Evolutionary conservation across 192 early-diverging fungal species (phyloP), one percentile per base, ranked within the genome.

Genomic region (Entomortierella lignicola): DNA sequence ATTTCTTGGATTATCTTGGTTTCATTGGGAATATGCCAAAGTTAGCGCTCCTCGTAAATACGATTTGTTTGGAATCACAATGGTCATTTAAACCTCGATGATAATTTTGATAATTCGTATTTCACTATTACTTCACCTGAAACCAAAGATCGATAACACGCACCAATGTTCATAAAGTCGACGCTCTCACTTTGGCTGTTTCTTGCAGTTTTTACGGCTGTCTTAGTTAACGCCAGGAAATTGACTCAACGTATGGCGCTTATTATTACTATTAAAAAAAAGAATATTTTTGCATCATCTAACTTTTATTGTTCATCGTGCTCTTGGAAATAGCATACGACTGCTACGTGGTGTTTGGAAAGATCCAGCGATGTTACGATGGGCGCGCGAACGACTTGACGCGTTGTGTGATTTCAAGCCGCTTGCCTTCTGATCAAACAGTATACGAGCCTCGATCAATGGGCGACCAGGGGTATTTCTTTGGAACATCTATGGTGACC

Each of bases 361-460:
- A 44, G 27, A 67, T 67, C n/a, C 65, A 57, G 17, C 34, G 65
- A 21, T 58, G 65, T 29, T 68, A 68, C 25, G 42, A 69, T 27
- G 57, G 67, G 29, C 37, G 27, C 25, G 18, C 67, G 32, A 60
- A 53, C 17, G 67, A 60, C 15, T 26, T 69, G 13, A 27, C 47
- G 8, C 51, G 50, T 1, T 69, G 67, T 48, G 30, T 48, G 8
- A 55, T 69, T 23, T 60, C 67, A 30, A 53, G 48, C 17, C 44
- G 42, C 6, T 23, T 62, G 13, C 59, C 69, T n/a, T 62, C 69
- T 2, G 59, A 71, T 43, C 69, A 71, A 39, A 62, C 50, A 1
- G 41, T 23, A 18, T 71, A 62, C 21, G 48, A 48, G 42, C 69
- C 58, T 31, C 69, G 52, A 31, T 71, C 69, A 0, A 71, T 71